phyloP scores from a whole-genome alignment of 2,329 filamentous ascomycete species.

The Myriosclerotinia duriaeana region DNA sequence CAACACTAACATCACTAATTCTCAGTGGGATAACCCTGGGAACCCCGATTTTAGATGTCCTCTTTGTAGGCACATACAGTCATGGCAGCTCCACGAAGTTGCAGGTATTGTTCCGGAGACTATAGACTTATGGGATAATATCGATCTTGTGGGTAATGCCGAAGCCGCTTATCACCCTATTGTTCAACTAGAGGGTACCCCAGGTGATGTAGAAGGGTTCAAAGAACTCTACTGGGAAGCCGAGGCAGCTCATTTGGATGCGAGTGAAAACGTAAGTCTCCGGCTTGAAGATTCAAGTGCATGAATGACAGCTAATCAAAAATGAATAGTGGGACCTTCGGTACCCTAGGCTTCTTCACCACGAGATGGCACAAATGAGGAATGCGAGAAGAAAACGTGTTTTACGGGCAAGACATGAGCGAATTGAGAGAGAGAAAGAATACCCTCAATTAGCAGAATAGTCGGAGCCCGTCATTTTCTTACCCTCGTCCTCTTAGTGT shows the following conservation, averaged over 20 bases:
- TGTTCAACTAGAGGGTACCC: slow-evolving; percentile 5
- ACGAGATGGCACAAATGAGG: slow-evolving; percentile 21
- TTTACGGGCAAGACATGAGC: background rate
- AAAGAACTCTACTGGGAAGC: slow-evolving; percentile 10
- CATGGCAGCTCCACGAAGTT: slow-evolving; percentile 10
- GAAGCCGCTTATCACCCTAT: background rate
- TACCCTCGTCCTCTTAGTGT: background rate
- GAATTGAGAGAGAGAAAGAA: background rate
- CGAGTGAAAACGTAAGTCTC: slow-evolving; percentile 5
- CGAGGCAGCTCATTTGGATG: background rate
- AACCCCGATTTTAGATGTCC: slow-evolving; percentile 22
- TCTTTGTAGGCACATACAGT: slow-evolving; percentile 17
- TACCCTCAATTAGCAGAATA: background rate
- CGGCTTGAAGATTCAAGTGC: background rate
- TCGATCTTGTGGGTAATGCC: background rate
- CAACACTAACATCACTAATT: background rate
- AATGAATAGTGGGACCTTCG: background rate
- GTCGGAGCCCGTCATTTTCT: background rate
- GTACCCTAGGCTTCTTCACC: background rate
- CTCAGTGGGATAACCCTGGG: slow-evolving; percentile 23
- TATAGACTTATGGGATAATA: slow-evolving; percentile 27
- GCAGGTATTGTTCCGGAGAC: slow-evolving; percentile 25
- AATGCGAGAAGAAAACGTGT: slow-evolving; percentile 11
- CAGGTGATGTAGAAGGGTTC: background rate
- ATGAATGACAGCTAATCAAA: background rate